Evolutionary conservation across 2,329 filamentous ascomycete genomes (phyloP), one percentile per base, ranked within the genome.

Genomic region (Atkinsonella hypoxylon): DNA sequence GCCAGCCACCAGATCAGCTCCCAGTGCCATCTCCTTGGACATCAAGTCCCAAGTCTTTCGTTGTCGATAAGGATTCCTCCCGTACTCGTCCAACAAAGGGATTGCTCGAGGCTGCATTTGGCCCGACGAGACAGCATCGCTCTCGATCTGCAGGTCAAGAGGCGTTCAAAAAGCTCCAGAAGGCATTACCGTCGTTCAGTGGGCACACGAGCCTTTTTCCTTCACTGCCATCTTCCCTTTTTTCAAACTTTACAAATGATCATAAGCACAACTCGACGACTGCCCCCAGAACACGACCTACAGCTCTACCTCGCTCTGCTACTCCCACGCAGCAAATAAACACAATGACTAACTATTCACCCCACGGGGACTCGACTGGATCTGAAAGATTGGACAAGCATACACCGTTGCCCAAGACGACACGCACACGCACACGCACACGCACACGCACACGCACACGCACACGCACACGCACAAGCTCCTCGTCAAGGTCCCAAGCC

Each of bases 121-220:
- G 67, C n/a, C 67, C 69, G 17, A 66, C 64, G 9, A 69, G 76
- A 47, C 70, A 71, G 43, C 65, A 69, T 12, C 69, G 79, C 18
- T 76, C 79, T 17, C 70, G 72, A 15, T 82, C 79, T 2, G 71
- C 72, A 3, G 75, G 79, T 13, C 70, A 77, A 34, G 79, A 82
- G 50, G 75, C 78, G 5, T 60, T 83, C 26, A 80, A 73, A 60
- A 76, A 70, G 55, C 61, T 83, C 42, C 76, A 76, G 42, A 79
- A 75, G 53, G 77, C 73, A 0, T 61, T 82, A 9, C 77, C 79
- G 1, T 81, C 77, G 6, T 67, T 80, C 34, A 54, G 54, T 43
- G 54, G 61, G 6, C 59, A 65, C 1, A 54, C 58, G n/a, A 58
- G 64, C 45, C 53, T 69, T 12, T 51, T 67, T 7, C 64, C 67